Percentiles rank a stretch among this genome's conserved stretches.
phyloP scores from a whole-genome alignment of 345 rosid genomes.

The Iberis pinnata region DNA sequence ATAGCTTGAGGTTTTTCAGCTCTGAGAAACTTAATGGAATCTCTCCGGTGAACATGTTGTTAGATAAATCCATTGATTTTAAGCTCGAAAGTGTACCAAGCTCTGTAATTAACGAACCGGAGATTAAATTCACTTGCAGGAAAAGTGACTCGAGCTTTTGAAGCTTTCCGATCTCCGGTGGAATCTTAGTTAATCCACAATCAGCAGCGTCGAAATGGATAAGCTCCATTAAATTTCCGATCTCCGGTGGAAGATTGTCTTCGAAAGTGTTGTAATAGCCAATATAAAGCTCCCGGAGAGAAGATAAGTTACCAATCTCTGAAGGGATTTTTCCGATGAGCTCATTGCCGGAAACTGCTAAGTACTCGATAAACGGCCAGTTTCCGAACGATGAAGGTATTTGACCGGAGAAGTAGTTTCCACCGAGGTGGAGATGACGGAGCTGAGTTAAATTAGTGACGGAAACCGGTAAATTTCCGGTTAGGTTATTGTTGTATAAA shows the following conservation, averaged over 20 bases:
- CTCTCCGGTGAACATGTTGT: slow-evolving; percentile 73
- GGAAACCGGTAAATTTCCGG: slow-evolving; percentile 61
- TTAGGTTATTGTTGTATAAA: slow-evolving; percentile 85
- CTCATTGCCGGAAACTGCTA: slow-evolving; percentile 78
- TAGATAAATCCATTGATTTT: slow-evolving; percentile 81
- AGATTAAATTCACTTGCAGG: slow-evolving; percentile 67
- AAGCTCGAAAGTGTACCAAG: slow-evolving; percentile 58
- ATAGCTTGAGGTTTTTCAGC: slow-evolving; percentile 59
- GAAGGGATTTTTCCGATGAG: slow-evolving; percentile 63
- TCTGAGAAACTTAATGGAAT: slow-evolving; percentile 49
- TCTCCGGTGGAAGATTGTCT: slow-evolving; percentile 61
- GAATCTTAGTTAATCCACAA: slow-evolving; percentile 56
- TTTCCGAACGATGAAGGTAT: slow-evolving; percentile 70
- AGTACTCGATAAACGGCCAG: slow-evolving; percentile 62
- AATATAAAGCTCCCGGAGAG: slow-evolving; percentile 60
- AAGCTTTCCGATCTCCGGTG: slow-evolving; percentile 51
- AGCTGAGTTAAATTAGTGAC: slow-evolving; percentile 58
- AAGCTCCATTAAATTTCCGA: slow-evolving; percentile 63
- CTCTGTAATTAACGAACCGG: slow-evolving; percentile 55
- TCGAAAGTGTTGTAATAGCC: slow-evolving; percentile 71
- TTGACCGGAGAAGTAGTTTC: slow-evolving; percentile 63
- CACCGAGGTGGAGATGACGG: slow-evolving; percentile 78
- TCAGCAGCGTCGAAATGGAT: slow-evolving; percentile 64
- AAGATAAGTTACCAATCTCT: slow-evolving; percentile 64
- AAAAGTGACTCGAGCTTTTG: slow-evolving; percentile 78